A percentile compares a stretch with the other conserved stretches of the same genome.
These are phyloP conservation scores for Garcia nutans DNA, from an alignment of 345 rosid genomes.

Conservation along the genomic window DNA sequence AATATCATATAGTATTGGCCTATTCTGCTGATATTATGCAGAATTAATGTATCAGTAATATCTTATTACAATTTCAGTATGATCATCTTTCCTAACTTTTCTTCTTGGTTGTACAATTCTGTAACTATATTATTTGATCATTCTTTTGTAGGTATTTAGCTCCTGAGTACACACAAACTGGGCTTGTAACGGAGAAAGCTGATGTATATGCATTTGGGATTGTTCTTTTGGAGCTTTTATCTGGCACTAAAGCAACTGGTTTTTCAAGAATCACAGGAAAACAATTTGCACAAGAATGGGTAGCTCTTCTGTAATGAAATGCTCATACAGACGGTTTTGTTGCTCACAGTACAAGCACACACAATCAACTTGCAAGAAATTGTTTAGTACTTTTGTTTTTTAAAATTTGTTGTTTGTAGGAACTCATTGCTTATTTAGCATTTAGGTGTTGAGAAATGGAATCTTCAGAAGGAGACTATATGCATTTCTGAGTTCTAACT, in stretches of 20 bases:
- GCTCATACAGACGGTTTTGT: too few relatives aligned
- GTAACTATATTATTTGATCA: too few relatives aligned
- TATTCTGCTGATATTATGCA: too few relatives aligned
- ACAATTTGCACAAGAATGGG: constrained; percentile 37
- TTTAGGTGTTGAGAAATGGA: neutral
- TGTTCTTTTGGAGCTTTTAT: constrained; percentile 39
- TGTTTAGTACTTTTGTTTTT: neutral
- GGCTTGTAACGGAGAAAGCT: constrained; percentile 43
- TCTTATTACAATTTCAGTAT: too few relatives aligned
- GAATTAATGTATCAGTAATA: too few relatives aligned
- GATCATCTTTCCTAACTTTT: neutral
- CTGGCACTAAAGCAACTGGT: constrained; percentile 37
- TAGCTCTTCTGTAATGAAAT: constrained; percentile 1
- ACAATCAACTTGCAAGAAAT: too few relatives aligned
- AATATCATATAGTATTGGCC: neutral
- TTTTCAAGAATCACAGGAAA: constrained; percentile 38
- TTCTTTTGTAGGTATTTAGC: constrained; percentile 40
- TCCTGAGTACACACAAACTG: constrained; percentile 42
- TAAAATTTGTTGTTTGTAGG: neutral
- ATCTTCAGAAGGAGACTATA: neutral
- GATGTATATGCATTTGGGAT: constrained; percentile 48
- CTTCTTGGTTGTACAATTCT: neutral
- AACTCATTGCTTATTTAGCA: neutral
- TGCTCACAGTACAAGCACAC: too few relatives aligned
- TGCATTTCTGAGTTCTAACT: neutral